Conservation (phyloP, 768 basidiomycete genomes). For the Pleurotus salmoneostramineus region DNA sequence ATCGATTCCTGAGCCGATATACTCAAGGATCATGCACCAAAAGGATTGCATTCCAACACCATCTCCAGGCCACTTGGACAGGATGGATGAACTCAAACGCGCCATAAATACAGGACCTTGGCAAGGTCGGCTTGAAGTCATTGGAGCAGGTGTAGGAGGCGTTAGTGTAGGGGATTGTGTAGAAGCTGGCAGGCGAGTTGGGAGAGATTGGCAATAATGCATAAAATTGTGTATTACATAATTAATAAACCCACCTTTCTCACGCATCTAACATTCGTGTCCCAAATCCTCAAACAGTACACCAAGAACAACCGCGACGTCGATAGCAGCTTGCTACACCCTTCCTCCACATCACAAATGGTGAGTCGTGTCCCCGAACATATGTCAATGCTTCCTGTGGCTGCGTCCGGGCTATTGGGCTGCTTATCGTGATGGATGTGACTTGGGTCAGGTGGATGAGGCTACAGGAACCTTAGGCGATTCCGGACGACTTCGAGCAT, state of each 20-base stretch:
- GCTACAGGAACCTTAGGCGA: background rate
- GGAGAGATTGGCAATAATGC: constrained; percentile 28
- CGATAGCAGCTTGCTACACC: background rate
- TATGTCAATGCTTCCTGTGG: background rate
- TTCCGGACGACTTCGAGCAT: no score
- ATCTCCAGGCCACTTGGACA: constrained; percentile 62
- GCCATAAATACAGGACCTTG: constrained; percentile 35
- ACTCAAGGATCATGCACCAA: constrained; percentile 51
- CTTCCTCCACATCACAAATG: constrained; percentile 3
- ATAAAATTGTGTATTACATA: background rate
- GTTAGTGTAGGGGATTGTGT: constrained; percentile 88
- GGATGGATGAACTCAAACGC: constrained; percentile 57
- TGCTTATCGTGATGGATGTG: background rate
- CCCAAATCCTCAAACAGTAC: background rate
- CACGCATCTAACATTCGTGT: background rate
- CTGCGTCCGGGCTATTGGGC: background rate
- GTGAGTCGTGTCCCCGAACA: background rate
- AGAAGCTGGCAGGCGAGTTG: constrained; percentile 62
- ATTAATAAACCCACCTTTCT: background rate
- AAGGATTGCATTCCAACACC: constrained; percentile 76
- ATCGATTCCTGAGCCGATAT: constrained; percentile 51
- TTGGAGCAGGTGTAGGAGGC: constrained; percentile 85
- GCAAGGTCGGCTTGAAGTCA: constrained; percentile 52
- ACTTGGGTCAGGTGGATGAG: background rate
- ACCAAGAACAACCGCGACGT: background rate